A percentile compares a stretch with the other conserved stretches of the same genome.
Conservation (phyloP, 2,329 filamentous ascomycete genomes). For the Chaetothyriales sp. region DNA sequence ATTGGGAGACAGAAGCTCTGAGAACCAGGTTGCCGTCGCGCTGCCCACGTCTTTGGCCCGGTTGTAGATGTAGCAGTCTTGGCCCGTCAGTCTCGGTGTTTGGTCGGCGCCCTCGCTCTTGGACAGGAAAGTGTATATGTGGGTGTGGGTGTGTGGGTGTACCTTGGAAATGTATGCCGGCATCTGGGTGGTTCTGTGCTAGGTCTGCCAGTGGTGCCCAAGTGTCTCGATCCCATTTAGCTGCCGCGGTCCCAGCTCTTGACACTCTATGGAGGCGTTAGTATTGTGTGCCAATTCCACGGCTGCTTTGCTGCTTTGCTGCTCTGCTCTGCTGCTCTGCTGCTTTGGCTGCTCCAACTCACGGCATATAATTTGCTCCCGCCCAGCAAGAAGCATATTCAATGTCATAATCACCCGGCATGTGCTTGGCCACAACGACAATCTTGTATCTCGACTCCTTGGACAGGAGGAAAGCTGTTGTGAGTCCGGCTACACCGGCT, state of each 20-base stretch:
- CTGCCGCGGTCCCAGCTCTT: conserved; percentile 17
- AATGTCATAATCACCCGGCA: conserved; percentile 72
- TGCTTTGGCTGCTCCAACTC: conserved; percentile 25
- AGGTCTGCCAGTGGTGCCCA: conserved; percentile 43
- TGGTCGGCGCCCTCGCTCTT: conserved; percentile 39
- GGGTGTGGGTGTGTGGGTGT: too few relatives aligned
- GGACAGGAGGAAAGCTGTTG: conserved; percentile 42
- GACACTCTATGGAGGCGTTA: conserved; percentile 17
- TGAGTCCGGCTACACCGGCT: conserved; percentile 45
- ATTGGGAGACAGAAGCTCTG: conserved; percentile 48
- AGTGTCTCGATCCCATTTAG: conserved; percentile 41
- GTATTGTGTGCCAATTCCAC: background rate
- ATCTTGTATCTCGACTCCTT: conserved; percentile 38
- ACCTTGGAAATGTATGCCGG: conserved; percentile 48
- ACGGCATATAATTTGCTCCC: conserved; percentile 58
- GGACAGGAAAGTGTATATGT: background rate
- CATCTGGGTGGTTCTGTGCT: conserved; percentile 47
- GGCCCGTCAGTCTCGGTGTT: conserved; percentile 11
- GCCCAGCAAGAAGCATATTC: conserved; percentile 74
- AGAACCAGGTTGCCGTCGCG: conserved; percentile 41
- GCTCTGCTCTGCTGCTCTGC: too few relatives aligned
- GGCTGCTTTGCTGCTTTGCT: background rate
- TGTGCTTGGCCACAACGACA: conserved; percentile 60
- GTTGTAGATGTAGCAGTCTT: conserved; percentile 48
- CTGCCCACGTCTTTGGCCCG: conserved; percentile 48